A percentile compares a stretch with the other conserved stretches of the same genome.
phyloP scores from a whole-genome alignment of 805 yeast genomes.

The Teunomyces cretensis region DNA sequence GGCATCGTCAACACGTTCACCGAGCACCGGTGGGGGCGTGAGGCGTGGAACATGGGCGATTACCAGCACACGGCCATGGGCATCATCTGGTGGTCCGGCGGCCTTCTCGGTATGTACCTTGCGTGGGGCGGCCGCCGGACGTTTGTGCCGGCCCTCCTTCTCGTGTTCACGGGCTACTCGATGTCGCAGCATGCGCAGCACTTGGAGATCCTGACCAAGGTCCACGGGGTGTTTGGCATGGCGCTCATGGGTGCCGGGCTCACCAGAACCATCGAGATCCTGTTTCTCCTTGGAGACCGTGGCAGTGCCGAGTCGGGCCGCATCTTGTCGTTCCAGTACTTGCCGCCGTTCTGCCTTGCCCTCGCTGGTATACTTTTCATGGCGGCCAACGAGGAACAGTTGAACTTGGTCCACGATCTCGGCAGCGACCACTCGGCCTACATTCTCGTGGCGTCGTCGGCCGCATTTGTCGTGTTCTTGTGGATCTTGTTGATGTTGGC shows the following conservation, averaged over 20 bases:
- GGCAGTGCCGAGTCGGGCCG: conserved; percentile 38
- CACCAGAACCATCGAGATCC: conserved; percentile 73
- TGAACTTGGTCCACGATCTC: conserved; percentile 63
- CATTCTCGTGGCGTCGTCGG: conserved; percentile 65
- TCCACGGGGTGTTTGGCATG: conserved; percentile 83
- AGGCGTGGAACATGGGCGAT: conserved; percentile 89
- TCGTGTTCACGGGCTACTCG: conserved; percentile 89
- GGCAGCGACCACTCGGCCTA: conserved; percentile 88
- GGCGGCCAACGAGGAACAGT: conserved; percentile 92
- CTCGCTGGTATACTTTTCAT: conserved; percentile 81
- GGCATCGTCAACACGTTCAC: conserved; percentile 94
- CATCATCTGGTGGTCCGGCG: conserved; percentile 94
- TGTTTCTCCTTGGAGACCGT: conserved; percentile 69
- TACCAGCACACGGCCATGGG: conserved; percentile 97
- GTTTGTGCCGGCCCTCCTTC: conserved; percentile 76
- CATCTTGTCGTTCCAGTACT: conserved; percentile 73
- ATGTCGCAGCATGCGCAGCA: conserved; percentile 89
- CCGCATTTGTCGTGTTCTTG: conserved; percentile 68
- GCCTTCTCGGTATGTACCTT: conserved; percentile 77
- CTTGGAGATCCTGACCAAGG: conserved; percentile 74
- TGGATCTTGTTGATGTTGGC: conserved; percentile 64
- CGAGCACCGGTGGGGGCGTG: conserved; percentile 92
- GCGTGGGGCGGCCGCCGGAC: conserved; percentile 61
- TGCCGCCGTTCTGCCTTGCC: conserved; percentile 80
- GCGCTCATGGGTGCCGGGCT: conserved; percentile 78